These are phyloP conservation scores for Populus alba DNA, from an alignment of 345 rosid species.

Conservation along the genomic window DNA sequence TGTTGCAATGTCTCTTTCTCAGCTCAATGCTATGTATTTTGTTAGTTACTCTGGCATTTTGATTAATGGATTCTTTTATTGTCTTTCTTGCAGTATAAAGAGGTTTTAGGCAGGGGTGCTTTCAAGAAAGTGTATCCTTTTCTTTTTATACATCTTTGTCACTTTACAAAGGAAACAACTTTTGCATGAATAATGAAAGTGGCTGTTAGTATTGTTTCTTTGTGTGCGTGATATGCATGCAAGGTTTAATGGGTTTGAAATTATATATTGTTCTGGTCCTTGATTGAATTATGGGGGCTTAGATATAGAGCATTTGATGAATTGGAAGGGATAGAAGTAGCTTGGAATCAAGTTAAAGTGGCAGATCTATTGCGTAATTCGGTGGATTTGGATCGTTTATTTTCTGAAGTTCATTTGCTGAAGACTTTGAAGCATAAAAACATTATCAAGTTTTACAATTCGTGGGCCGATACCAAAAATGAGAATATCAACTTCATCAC, in stretches of 20 bases:
- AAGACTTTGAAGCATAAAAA: slow-evolving; percentile 32
- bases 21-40: neutral
- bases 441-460: slow-evolving; percentile 32
- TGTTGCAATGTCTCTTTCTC: neutral
- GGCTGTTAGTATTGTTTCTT: neutral
- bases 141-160: neutral
- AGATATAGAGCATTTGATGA: slow-evolving; percentile 31
- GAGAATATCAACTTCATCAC: slow-evolving; percentile 39
- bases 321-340: slow-evolving; percentile 36
- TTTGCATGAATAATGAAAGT: neutral
- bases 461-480: slow-evolving; percentile 31
- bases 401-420: slow-evolving; percentile 30
- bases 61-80: neutral
- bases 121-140: slow-evolving; percentile 41
- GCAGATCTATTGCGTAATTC: slow-evolving; percentile 21
- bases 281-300: slow-evolving; percentile 37
- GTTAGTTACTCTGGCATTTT: neutral
- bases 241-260: neutral
- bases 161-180: neutral
- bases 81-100: slow-evolving; percentile 31
- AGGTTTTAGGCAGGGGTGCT: slow-evolving; percentile 33
- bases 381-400: slow-evolving; percentile 25
- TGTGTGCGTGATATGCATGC: neutral
- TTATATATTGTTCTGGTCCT: slow-evolving; percentile 32
- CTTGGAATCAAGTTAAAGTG: slow-evolving; percentile 38